Evolutionary conservation across 352 stramenopile genomes (phyloP), one percentile per base, ranked within the genome.

Genomic region (Lagenidium giganteum): DNA sequence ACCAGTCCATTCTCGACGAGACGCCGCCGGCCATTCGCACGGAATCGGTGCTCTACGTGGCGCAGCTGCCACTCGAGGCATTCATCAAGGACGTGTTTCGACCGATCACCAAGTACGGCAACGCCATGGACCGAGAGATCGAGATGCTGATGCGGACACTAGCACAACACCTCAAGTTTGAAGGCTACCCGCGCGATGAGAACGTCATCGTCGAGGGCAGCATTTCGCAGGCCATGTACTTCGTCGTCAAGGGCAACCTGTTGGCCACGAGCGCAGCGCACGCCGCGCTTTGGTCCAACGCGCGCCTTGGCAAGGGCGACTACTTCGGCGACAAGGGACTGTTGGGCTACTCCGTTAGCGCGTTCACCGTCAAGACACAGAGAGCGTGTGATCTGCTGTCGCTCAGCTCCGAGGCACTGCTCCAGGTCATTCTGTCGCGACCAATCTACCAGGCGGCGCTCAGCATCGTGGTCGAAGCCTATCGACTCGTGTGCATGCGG

Each of bases 161-260:
- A 4, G 56, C 56, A 6, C 53, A 45, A 12, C 7, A 43, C 11
- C 26, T 65, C 3, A 39, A 35, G 2, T 59, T 65, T 17, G 50
- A 65, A 42, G 47, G 52, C 2, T 65, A 65, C 22, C 50, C 56
- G 6, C 50, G 48, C 11, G 50, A 59, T 33, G 56, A 65, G 39
- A 54, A 50, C 14, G 56, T 61, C 12, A 33, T 65, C 13, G 32
- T 43, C 7, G 51, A 61, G 40, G 56, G 56, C 22, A 50, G 46
- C 26, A 65, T 65, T 37, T 54, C 56, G 2, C 14, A 37, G 3
- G 47, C 56, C 17, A 61, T 65, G 56, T 65, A 61, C 35, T 53
- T 57, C 23, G 46, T 65, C 8, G 51, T 65, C 1, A 47, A 51
- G 22, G 56, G 56, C 17, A 40, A 54, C 17, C 38, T 65, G 14